Base-by-base conservation (phyloP, 805 yeast species). In the Suhomyces sp. region DNA sequence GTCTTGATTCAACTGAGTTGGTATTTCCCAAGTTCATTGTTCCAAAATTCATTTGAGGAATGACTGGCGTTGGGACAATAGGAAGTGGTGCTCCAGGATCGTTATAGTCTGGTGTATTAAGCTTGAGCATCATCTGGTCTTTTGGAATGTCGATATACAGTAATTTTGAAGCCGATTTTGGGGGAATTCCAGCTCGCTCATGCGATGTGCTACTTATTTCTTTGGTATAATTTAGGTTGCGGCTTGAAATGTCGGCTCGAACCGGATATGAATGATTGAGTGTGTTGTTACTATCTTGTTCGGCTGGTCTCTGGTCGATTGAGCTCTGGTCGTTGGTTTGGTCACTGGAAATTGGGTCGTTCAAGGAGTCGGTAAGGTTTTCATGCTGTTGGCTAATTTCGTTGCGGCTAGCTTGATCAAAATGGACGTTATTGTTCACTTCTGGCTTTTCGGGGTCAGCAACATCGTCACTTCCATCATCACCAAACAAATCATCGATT, bases 21-120 rank as follows among this genome's bases (percentile, higher is more conserved):
- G 44, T 9, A 8, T 17, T 17, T n/a, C 21, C 12, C 6, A 6
- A 19, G 13, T 13, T 12, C 17, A 22, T 40, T 40, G 31, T 17
- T 20, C 44, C 29, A 22, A 41, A 56, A 8, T 67, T 56, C 2
- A 48, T 24, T 46, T 62, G 63, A 1, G 71, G 67, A 2, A 78
- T 66, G 2, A 78, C 69, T 1, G 83, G 82, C 6, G 83, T 79
- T 0, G 81, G 77, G 17, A 81, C 68, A 0, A 71, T 57, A 1
- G 96, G 93, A 2, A 84, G 71, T 3, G 96, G 96, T 0, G 96
- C 96, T 43, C 96, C 96, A 0, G 96, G 96, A 63, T 88, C 96
- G 46, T 76, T 81, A 58, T 87, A 87, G 21, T 80, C 67, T 0
- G 85, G 85, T 2, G 83, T 77, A 2, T 74, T 66, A 17, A 53